Evolutionary conservation across 1,284 basidiomycete species (phyloP), one percentile per base, ranked within the genome.

Genomic region (Heterobasidion irregulare): DNA sequence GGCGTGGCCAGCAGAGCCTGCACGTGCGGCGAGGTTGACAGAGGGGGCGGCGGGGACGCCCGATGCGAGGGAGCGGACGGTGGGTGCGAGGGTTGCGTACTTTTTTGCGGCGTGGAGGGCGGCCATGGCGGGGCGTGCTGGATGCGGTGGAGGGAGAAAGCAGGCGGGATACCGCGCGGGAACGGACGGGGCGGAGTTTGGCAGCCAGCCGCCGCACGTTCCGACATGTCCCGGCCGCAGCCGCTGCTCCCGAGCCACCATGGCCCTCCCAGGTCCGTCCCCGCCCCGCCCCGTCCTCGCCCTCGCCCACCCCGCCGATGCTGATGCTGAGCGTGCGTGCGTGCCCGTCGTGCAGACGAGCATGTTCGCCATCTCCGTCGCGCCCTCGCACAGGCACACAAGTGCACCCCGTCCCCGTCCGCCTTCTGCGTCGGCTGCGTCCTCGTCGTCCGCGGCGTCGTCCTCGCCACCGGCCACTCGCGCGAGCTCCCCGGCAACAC

Each of bases 341-440:
- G n/a, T n/a, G n/a, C n/a, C n/a, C n/a, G n/a, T n/a, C 10, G 8
- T 36, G n/a, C 44, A 61, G 60, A 33, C 48, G 66, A 72, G 8
- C 77, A 84, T 61, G 56, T 70, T 3, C 53, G 67, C 13, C 85
- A 80, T 63, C 78, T 95, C 66, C 75, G 72, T 15, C 69, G 80
- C 38, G 92, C 93, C 0, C 74, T 96, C 33, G 68, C 64, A 4
- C 85, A 93, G 67, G 92, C 94, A 2, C 72, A 75, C 52, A 85
- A 86, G 69, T 94, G 89, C 61, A 70, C 70, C 8, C 86, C 91
- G 0, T 78, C 80, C 0, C 82, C 83, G 2, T 88, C 88, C 0
- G 96, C 95, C 0, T 99, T 98, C 70, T 97, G 92, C 65, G 97
- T 99, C 18, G 96, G 97, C 38, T 96, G 92, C 63, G 80, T 94